phyloP scores from a whole-genome alignment of 257 asterid species.

The Nicotiana knightiana region DNA sequence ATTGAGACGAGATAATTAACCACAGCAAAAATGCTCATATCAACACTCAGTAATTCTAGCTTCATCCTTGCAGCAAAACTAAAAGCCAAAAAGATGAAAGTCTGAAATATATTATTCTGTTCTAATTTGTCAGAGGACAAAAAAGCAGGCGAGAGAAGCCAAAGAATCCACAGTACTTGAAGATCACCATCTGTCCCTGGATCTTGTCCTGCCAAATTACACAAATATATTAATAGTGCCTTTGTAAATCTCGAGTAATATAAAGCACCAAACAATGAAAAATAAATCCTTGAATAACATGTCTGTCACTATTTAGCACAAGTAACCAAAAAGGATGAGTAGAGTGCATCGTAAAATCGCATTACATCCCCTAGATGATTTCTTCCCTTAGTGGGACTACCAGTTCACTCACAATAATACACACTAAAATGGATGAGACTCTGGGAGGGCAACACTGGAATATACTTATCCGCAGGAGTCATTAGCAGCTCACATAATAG shows the following conservation, averaged over 20 bases:
- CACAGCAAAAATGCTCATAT: slow-evolving; percentile 22
- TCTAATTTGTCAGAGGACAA: slow-evolving; percentile 37
- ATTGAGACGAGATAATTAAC: slow-evolving; percentile 35
- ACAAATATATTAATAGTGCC: slow-evolving; percentile 11
- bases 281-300: not conserved
- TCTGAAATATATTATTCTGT: slow-evolving; percentile 49
- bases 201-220: slow-evolving; percentile 60
- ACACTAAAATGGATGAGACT: not conserved
- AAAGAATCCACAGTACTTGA: slow-evolving; percentile 27
- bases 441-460: not conserved
- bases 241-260: not conserved
- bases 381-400: not conserved
- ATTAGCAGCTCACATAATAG: not conserved
- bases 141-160: slow-evolving; percentile 23
- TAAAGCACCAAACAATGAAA: not conserved
- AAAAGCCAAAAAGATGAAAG: slow-evolving; percentile 29
- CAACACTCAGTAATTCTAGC: slow-evolving; percentile 31
- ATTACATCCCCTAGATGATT: not conserved
- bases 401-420: not conserved
- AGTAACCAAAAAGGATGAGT: not conserved
- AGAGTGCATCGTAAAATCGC: not conserved
- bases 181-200: slow-evolving; percentile 72
- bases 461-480: not conserved
- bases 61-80: slow-evolving; percentile 49
- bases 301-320: not conserved